A percentile compares a stretch with the other conserved stretches of the same genome.
phyloP scores from a whole-genome alignment of 2,329 filamentous ascomycete genomes.

The Trichoderma atrobrunneum region DNA sequence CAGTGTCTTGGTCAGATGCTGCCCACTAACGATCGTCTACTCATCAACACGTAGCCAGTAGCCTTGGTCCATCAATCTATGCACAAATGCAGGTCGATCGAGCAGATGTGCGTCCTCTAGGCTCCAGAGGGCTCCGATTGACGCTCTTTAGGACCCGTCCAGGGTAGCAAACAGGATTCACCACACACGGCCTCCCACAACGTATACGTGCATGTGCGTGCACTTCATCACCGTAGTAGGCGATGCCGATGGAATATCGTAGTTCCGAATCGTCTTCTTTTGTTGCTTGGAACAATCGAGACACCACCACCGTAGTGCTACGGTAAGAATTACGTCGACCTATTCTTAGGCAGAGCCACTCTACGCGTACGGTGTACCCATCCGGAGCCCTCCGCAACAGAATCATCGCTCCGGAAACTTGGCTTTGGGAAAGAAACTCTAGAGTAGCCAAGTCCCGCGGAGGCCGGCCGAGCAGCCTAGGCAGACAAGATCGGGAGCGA shows the following conservation, averaged over 20 bases:
- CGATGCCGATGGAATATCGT: not conserved
- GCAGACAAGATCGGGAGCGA: not conserved
- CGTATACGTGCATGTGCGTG: not conserved
- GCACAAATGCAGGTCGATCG: not conserved
- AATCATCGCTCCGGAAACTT: not conserved
- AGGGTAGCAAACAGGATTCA: not conserved
- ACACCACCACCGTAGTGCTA: not conserved
- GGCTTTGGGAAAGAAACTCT: not conserved
- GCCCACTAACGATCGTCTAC: not conserved
- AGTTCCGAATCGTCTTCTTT: not conserved
- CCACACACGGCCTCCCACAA: not conserved
- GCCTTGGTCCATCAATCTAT: not conserved
- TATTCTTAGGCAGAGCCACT: not conserved
- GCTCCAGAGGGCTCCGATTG: not conserved
- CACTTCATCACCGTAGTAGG: not conserved
- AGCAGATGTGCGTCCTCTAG: not conserved
- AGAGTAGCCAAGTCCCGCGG: not conserved
- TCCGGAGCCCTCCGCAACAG: not conserved
- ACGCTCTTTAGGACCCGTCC: not conserved
- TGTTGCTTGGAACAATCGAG: no score
- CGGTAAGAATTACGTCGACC: not conserved
- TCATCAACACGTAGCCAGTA: not conserved
- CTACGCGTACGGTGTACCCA: not conserved
- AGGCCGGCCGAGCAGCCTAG: not conserved
- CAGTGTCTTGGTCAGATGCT: not conserved